These are phyloP conservation scores for Chlamydomonas incerta DNA, from an alignment of 139 green algal genomes.

Conservation along the genomic window DNA sequence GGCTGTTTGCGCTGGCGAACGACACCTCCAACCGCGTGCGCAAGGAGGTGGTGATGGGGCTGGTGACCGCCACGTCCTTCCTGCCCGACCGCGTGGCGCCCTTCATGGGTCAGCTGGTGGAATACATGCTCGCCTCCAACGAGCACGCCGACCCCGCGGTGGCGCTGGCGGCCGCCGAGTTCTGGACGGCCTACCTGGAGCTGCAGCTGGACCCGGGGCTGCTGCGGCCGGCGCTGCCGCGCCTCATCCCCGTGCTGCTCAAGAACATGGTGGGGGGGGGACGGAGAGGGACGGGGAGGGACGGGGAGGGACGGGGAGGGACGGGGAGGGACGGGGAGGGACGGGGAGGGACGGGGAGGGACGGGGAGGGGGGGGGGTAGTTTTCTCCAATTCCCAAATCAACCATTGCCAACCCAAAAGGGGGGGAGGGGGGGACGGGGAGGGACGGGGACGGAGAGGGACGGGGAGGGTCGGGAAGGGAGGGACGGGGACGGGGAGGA, in stretches of 20 bases:
- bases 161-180: constrained; percentile 95
- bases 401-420: too few species aligned
- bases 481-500: too few species aligned
- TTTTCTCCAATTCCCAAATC: too few species aligned
- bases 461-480: too few species aligned
- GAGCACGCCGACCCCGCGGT: constrained; percentile 79
- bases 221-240: constrained; percentile 83
- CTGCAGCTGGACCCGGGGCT: constrained; percentile 66
- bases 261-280: constrained; percentile 92
- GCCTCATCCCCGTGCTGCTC: constrained; percentile 92
- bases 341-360: too few species aligned
- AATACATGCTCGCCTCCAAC: constrained; percentile 95
- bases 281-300: background rate
- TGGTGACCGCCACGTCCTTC: constrained; percentile 83
- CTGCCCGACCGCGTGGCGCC: constrained; percentile 82
- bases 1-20: constrained; percentile 90
- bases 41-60: constrained; percentile 85
- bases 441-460: too few species aligned
- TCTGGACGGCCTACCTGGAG: constrained; percentile 92
- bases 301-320: too few species aligned
- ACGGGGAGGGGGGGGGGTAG: too few species aligned
- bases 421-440: too few species aligned
- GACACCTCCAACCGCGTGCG: constrained; percentile 81
- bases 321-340: too few species aligned
- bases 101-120: constrained; percentile 86